Conservation (phyloP, 1,284 basidiomycete genomes). For the Chalciporus sp. region DNA sequence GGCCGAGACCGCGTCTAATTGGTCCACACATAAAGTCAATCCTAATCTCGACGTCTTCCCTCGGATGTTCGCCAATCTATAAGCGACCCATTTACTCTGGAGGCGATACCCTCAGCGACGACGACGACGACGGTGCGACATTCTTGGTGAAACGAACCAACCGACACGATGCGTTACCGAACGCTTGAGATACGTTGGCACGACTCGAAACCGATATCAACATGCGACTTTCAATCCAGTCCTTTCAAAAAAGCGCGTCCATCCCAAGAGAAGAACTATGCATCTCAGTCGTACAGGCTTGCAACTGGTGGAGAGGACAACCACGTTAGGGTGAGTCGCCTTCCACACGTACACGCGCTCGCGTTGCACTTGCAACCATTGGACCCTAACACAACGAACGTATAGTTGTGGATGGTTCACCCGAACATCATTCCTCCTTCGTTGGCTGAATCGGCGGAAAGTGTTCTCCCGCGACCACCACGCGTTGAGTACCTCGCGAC, state of each 20-base stretch:
- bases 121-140: conserved; percentile 5
- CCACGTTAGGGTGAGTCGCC: conserved; percentile 82
- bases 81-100: neutral
- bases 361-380: neutral
- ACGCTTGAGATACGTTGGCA: conserved; percentile 94
- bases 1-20: neutral
- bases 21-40: conserved; percentile 1
- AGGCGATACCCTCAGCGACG: conserved; percentile 11
- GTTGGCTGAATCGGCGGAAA: conserved; percentile 52
- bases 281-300: conserved; percentile 78
- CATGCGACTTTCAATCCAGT: conserved; percentile 89
- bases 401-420: conserved; percentile 91
- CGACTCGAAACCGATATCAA: conserved; percentile 91
- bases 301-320: conserved; percentile 98
- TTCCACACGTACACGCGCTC: conserved; percentile 12
- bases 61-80: conserved; percentile 11
- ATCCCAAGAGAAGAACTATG: conserved; percentile 57
- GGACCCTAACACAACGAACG: neutral
- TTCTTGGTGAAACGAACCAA: neutral
- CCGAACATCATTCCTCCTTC: conserved; percentile 81
- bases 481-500: conserved; percentile 96
- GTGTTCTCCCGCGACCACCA: conserved; percentile 67
- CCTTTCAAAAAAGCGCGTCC: conserved; percentile 78
- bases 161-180: conserved; percentile 68
- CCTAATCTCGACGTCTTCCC: conserved; percentile 10